These are phyloP conservation scores for Schizophyllum commune DNA, from an alignment of 1,284 basidiomycete species.

Conservation along the genomic window DNA sequence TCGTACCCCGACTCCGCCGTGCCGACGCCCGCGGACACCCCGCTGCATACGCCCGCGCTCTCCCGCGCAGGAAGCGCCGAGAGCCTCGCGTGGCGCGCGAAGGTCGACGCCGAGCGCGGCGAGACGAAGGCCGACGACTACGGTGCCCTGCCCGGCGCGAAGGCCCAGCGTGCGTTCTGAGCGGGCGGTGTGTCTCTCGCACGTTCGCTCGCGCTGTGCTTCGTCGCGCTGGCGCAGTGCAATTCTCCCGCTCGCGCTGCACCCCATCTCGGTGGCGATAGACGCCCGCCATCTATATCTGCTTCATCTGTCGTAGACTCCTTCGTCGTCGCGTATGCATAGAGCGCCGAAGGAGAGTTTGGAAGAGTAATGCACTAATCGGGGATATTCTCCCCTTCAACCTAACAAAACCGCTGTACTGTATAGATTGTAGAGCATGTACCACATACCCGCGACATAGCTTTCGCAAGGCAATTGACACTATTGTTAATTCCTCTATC, in stretches of 20 bases:
- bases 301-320: not conserved
- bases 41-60: constrained; percentile 10
- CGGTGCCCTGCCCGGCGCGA: not conserved
- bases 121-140: constrained; percentile 4
- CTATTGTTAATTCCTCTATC: not conserved
- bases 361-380: not conserved
- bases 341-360: not conserved
- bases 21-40: constrained; percentile 12
- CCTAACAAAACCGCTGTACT: not conserved
- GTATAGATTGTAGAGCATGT: not conserved
- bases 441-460: not conserved
- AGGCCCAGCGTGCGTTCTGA: constrained; percentile 3
- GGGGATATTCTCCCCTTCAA: no score
- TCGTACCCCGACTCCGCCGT: constrained; percentile 8
- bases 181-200: not conserved
- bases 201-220: no score
- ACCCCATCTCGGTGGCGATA: not conserved
- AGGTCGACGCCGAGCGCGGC: constrained; percentile 1
- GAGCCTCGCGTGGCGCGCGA: not conserved
- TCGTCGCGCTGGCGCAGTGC: not conserved
- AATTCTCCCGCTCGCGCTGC: no score
- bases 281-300: not conserved
- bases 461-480: not conserved
- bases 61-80: constrained; percentile 8
- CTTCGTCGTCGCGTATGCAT: not conserved